These are phyloP conservation scores for Entomophthora muscae DNA, from an alignment of 371 early-diverging fungal genomes.

Conservation along the genomic window DNA sequence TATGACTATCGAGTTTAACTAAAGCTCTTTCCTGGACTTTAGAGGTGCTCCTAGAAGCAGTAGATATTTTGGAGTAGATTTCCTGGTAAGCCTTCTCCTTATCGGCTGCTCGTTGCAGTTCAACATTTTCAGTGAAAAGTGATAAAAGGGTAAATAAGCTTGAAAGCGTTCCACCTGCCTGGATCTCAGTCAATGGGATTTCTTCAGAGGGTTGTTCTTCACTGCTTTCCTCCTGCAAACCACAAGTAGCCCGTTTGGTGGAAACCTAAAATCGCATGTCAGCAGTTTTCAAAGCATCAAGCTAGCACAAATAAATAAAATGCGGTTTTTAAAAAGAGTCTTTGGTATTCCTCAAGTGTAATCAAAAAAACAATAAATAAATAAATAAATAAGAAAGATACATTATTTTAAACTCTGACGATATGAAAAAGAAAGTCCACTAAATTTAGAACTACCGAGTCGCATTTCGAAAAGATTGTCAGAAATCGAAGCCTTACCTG, in stretches of 20 bases:
- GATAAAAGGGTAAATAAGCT: conserved; percentile 83
- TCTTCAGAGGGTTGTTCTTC: conserved; percentile 27
- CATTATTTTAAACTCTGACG: no score
- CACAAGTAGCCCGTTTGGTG: conserved; percentile 4
- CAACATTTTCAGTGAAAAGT: conserved; percentile 67
- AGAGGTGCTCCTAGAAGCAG: conserved; percentile 11
- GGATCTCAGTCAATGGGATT: conserved; percentile 72
- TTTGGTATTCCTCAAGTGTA: no score
- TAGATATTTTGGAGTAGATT: neutral
- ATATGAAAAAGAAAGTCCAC: no score
- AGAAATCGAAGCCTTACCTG: no score
- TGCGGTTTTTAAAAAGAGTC: no score
- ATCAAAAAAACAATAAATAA: no score
- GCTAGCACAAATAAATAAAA: neutral
- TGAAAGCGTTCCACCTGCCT: conserved; percentile 77
- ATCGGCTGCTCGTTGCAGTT: conserved; percentile 13
- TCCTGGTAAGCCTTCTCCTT: neutral
- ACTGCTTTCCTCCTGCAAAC: conserved; percentile 10
- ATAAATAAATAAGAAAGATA: no score
- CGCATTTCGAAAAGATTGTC: no score
- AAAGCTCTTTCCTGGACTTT: neutral
- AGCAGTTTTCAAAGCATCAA: no score
- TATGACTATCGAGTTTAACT: conserved; percentile 1
- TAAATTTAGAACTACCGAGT: no score
- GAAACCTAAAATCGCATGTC: neutral